These are phyloP conservation scores for Colletotrichum sp. DNA, from an alignment of 2,329 filamentous ascomycete genomes.

Conservation along the genomic window DNA sequence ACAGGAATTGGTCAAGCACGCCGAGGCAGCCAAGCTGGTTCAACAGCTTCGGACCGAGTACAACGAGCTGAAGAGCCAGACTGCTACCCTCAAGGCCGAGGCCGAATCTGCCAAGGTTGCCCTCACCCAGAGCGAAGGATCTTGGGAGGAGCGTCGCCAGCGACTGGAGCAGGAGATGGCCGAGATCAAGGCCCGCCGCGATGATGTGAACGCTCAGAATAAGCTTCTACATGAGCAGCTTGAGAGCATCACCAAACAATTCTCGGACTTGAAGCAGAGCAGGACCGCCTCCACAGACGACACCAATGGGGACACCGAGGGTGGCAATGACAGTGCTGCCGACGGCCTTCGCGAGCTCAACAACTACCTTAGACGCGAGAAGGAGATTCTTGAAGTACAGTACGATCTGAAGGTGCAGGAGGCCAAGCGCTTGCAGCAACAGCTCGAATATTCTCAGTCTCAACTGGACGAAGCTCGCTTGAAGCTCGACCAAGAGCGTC, in stretches of 20 bases:
- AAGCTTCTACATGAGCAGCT: conserved; percentile 88
- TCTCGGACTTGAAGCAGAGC: conserved; percentile 75
- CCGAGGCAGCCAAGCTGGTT: conserved; percentile 87
- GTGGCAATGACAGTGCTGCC: conserved; percentile 50
- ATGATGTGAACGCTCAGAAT: conserved; percentile 89
- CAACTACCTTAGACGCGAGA: conserved; percentile 89
- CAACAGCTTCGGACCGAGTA: conserved; percentile 80
- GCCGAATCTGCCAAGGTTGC: conserved; percentile 85
- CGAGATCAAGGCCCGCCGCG: conserved; percentile 79
- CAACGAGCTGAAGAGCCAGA: conserved; percentile 81
- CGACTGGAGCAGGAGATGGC: conserved; percentile 83
- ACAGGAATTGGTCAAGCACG: conserved; percentile 91
- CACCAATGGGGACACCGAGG: conserved; percentile 53
- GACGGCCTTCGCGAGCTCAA: conserved; percentile 90
- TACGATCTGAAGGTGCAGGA: conserved; percentile 90
- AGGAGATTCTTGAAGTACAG: conserved; percentile 98
- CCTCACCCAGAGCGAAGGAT: conserved; percentile 80
- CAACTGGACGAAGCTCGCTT: conserved; percentile 89
- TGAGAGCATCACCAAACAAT: conserved; percentile 81
- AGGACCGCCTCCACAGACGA: not conserved
- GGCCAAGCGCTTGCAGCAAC: conserved; percentile 85
- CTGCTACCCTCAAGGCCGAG: conserved; percentile 77
- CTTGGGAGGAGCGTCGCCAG: conserved; percentile 83
- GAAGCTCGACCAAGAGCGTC: conserved; percentile 89
- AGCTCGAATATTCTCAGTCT: conserved; percentile 83